A percentile compares a stretch with the other conserved stretches of the same genome.
These are phyloP conservation scores for Termitomyces sp. DNA, from an alignment of 768 basidiomycete species.

Conservation along the genomic window DNA sequence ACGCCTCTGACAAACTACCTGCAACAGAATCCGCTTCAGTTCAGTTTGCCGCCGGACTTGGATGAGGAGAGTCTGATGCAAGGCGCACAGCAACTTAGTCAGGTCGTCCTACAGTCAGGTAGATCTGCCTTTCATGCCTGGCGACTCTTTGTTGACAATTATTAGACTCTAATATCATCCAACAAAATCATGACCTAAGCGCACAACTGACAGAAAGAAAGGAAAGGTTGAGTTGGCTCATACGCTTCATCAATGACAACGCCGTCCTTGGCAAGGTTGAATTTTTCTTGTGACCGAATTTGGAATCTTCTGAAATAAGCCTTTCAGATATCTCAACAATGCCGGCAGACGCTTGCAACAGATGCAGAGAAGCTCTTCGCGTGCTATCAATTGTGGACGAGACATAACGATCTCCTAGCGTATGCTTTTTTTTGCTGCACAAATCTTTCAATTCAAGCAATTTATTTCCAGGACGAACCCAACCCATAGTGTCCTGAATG, in stretches of 20 bases:
- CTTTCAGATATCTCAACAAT: constrained; percentile 71
- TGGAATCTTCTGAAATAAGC: not conserved
- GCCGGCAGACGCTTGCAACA: constrained; percentile 67
- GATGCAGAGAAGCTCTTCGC: constrained; percentile 89
- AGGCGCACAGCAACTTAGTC: constrained; percentile 72
- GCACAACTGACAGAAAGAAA: constrained; percentile 72
- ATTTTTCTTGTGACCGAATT: not conserved
- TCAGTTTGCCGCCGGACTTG: constrained; percentile 76
- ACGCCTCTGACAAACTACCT: not conserved
- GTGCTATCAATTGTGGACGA: constrained; percentile 76
- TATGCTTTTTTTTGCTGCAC: constrained; percentile 16
- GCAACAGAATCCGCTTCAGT: constrained; percentile 67
- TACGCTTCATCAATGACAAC: constrained; percentile 86
- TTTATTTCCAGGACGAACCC: constrained; percentile 41
- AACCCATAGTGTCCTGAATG: constrained; percentile 60
- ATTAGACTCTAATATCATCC: constrained; percentile 61
- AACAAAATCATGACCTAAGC: constrained; percentile 74
- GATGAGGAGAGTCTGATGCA: constrained; percentile 77
- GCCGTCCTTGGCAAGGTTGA: constrained; percentile 68
- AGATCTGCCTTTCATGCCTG: not conserved
- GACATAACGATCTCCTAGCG: constrained; percentile 64
- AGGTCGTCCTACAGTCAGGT: constrained; percentile 73
- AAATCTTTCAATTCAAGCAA: not conserved
- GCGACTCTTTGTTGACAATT: constrained; percentile 3
- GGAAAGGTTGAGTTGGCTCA: constrained; percentile 77